These are phyloP conservation scores for Coemansia umbellata DNA, from an alignment of 192 early-diverging fungal genomes.

Conservation along the genomic window DNA sequence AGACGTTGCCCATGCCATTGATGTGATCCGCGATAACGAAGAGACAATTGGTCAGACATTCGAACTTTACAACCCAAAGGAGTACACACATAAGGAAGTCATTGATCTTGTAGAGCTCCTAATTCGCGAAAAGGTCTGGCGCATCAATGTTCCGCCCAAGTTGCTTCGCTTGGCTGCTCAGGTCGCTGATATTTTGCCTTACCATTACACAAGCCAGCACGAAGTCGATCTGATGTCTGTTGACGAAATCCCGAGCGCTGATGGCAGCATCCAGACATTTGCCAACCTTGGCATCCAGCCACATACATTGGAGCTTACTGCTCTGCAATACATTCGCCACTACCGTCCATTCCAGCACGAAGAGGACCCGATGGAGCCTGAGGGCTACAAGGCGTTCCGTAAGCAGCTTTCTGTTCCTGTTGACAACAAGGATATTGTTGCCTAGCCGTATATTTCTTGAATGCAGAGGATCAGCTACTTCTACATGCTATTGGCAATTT, in stretches of 20 bases:
- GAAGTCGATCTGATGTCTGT: slow-evolving; percentile 79
- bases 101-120: slow-evolving; percentile 68
- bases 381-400: slow-evolving; percentile 50
- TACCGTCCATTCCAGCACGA: slow-evolving; percentile 68
- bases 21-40: slow-evolving; percentile 67
- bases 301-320: slow-evolving; percentile 71
- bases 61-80: slow-evolving; percentile 80
- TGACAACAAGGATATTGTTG: slow-evolving; percentile 49
- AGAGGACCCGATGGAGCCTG: slow-evolving; percentile 49
- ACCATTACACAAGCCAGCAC: slow-evolving; percentile 78
- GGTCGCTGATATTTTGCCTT: slow-evolving; percentile 63
- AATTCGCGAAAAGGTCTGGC: slow-evolving; percentile 56
- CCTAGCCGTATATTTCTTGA: slow-evolving; percentile 6
- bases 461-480: too few species aligned
- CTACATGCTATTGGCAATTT: too few species aligned
- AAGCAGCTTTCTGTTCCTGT: slow-evolving; percentile 34
- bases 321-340: slow-evolving; percentile 77
- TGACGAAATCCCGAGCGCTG: slow-evolving; percentile 61
- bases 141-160: slow-evolving; percentile 69
- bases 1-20: slow-evolving; percentile 86
- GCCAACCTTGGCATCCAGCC: slow-evolving; percentile 83
- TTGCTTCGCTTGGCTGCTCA: slow-evolving; percentile 65
- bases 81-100: slow-evolving; percentile 70
- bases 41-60: slow-evolving; percentile 77
- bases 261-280: slow-evolving; percentile 73